Base-by-base conservation (phyloP, 306 rosid genomes). In the Crotalaria pallida region DNA sequence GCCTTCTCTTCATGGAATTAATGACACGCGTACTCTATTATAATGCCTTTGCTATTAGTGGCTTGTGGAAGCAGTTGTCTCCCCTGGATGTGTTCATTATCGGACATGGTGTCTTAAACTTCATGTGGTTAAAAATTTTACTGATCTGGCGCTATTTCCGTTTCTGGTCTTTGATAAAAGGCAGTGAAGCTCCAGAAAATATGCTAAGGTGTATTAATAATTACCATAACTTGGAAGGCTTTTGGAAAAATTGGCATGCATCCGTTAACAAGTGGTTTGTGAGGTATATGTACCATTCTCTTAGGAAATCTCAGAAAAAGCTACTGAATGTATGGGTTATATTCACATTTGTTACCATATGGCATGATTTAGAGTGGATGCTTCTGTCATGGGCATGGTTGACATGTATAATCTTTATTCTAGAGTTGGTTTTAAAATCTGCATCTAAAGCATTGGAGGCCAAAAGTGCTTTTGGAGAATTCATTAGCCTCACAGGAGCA, bases 371-470 rank as follows among this genome's bases (percentile, higher is more conserved):
- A 64, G 95, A 88, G 76, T 88, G 91, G 95, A 88, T 84, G 77
- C 95, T 88, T 71, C 83, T 88, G 62, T 86, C 89, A 4, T 88
- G 95, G 95, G 95, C 91, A n/a, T 86, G 95, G 95, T 77, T 88
- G 76, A 88, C 91, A 12, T 88, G 95, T 65, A 61, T 88, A 64
- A 84, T 88, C 80, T 88, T 86, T 74, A 75, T 88, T 57, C 91
- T 88, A 2, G 91, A 88, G 76, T 72, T 86, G 81, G 38, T 86
- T 18, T 19, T 88, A 65, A 88, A 88, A 75, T 84, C 95, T 29
- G 89, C 86, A 57, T 80, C 80, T 49, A 82, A 73, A 59, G 76
- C 86, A 45, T 80, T 84, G 95, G 95, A 88, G 91, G 87, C 85
- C 11, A 41, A 84, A 63, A 78, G 79, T 73, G 78, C 83, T 51